Percentiles rank a stretch among this genome's conserved stretches.
Evolutionary conservation across 495 filamentous ascomycete genomes (phyloP).

Genomic region (Aeminium ludgeri): DNA sequence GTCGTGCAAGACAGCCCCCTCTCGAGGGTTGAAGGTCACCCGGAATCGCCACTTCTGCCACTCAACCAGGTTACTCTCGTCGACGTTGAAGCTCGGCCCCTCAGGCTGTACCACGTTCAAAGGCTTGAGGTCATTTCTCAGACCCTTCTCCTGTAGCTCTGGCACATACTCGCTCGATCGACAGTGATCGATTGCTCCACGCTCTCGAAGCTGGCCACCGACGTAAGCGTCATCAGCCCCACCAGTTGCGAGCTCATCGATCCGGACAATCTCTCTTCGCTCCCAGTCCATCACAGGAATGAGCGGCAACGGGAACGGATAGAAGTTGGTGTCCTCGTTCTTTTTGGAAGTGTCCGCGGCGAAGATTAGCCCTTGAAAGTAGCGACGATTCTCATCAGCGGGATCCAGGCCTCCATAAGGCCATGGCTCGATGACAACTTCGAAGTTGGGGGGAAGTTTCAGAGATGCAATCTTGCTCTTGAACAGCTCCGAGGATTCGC

Average conservation of each 20-base stretch:
- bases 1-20: slow-evolving; percentile 26
- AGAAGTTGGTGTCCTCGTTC: slow-evolving; percentile 38
- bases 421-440: slow-evolving; percentile 54
- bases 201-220: too few relatives aligned
- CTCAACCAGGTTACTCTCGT: slow-evolving; percentile 12
- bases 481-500: slow-evolving; percentile 43
- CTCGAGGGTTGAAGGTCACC: slow-evolving; percentile 32
- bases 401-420: slow-evolving; percentile 47
- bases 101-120: slow-evolving; percentile 21
- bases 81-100: slow-evolving; percentile 20
- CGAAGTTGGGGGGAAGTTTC: slow-evolving; percentile 43
- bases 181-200: slow-evolving; percentile 24
- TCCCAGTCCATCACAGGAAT: slow-evolving; percentile 39
- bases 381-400: slow-evolving; percentile 37
- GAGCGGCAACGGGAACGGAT: slow-evolving; percentile 38
- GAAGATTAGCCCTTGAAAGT: slow-evolving; percentile 37
- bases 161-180: slow-evolving; percentile 35
- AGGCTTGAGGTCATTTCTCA: slow-evolving; percentile 30
- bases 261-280: slow-evolving; percentile 33
- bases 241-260: slow-evolving; percentile 39
- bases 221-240: slow-evolving; percentile 30
- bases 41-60: slow-evolving; percentile 32
- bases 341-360: slow-evolving; percentile 32
- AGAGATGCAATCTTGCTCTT: slow-evolving; percentile 43
- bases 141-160: slow-evolving; percentile 29